Percentiles rank a stretch among this genome's conserved stretches.
Evolutionary conservation across 805 yeast genomes (phyloP).

Genomic region (Kuraishia hungarica): DNA sequence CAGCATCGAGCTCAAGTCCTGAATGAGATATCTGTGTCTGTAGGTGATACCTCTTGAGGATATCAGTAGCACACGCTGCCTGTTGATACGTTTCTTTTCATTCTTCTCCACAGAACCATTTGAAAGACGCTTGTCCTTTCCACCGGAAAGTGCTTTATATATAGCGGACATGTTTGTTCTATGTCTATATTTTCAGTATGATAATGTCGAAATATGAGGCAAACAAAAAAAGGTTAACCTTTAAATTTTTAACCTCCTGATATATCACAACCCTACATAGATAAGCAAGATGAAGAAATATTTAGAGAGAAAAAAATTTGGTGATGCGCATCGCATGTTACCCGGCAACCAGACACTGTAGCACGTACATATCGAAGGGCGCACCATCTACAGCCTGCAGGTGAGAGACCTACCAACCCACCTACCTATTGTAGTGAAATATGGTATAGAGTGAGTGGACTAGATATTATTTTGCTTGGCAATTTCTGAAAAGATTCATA

Average conservation of each 20-base stretch:
- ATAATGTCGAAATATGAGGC: too few relatives aligned
- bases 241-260: neutral
- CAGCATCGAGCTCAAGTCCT: constrained; percentile 66
- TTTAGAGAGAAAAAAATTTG: constrained; percentile 4
- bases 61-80: constrained; percentile 81
- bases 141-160: constrained; percentile 49
- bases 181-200: neutral
- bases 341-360: neutral
- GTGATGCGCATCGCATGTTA: neutral
- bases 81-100: constrained; percentile 57
- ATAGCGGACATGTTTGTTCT: constrained; percentile 54
- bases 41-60: constrained; percentile 93
- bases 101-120: constrained; percentile 26
- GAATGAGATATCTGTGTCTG: constrained; percentile 91
- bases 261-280: neutral
- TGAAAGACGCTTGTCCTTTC: constrained; percentile 17
- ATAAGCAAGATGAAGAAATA: constrained; percentile 4
- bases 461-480: too few relatives aligned
- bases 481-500: too few relatives aligned
- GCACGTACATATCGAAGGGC: neutral
- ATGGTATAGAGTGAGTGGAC: neutral
- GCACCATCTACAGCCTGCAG: neutral
- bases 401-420: too few relatives aligned
- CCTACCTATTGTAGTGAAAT: neutral
- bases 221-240: neutral